Conservation (phyloP, 2,329 filamentous ascomycete species). For the Colletotrichum magnum region DNA sequence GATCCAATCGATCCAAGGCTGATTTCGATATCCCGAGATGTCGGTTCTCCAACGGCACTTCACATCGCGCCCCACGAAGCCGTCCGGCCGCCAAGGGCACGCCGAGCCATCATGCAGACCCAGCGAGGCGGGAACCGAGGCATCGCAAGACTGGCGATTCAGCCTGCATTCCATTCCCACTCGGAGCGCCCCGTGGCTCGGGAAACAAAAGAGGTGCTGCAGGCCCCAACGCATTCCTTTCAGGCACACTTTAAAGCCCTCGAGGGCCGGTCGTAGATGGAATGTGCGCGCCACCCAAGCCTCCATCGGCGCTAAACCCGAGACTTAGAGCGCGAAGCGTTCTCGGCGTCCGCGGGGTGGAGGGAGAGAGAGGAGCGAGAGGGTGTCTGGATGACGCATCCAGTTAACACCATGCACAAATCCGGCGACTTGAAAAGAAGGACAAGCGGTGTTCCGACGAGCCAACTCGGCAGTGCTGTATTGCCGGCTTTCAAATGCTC, state of each 20-base stretch:
- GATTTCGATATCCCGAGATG: neutral
- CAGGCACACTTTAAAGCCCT: neutral
- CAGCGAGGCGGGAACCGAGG: neutral
- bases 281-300: slow-evolving; percentile 4
- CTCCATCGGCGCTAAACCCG: slow-evolving; percentile 7
- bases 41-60: slow-evolving; percentile 30
- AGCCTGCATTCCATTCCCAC: neutral
- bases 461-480: neutral
- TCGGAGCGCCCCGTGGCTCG: slow-evolving; percentile 1
- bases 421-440: neutral
- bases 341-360: neutral
- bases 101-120: neutral
- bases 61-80: neutral
- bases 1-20: neutral
- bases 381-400: slow-evolving; percentile 17
- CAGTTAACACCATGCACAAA: neutral
- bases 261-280: neutral
- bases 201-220: neutral
- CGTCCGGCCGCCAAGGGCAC: neutral
- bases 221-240: slow-evolving; percentile 30
- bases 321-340: neutral
- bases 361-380: neutral
- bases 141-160: neutral
- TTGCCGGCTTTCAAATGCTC: too few species aligned
- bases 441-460: neutral